A percentile compares a stretch with the other conserved stretches of the same genome.
Evolutionary conservation across 140 eudicot genomes (phyloP).

Genomic region (Anethum foeniculum): DNA sequence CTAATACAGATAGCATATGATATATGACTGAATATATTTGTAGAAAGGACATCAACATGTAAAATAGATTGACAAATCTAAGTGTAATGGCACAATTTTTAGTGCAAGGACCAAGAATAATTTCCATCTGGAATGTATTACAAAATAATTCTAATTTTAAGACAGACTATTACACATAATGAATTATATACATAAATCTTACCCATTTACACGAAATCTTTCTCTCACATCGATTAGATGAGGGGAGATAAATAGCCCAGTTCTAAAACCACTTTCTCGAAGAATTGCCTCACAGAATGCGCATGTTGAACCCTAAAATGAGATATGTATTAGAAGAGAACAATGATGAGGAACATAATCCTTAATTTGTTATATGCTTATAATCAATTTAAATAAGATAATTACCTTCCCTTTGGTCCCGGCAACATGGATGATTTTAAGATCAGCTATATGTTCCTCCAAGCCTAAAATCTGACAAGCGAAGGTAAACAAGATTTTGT

Average conservation of each 20-base stretch:
- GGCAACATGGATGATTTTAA: slow-evolving; percentile 88
- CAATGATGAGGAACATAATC: slow-evolving; percentile 5
- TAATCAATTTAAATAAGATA: slow-evolving; percentile 1
- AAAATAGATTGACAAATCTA: background rate
- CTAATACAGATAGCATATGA: background rate
- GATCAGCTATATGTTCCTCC: slow-evolving; percentile 65
- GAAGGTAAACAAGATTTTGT: background rate
- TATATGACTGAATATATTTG: background rate
- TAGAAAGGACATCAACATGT: background rate
- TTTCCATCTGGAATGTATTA: background rate
- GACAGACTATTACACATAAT: background rate
- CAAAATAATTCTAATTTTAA: background rate
- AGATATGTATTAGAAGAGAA: background rate
- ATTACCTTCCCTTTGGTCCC: slow-evolving; percentile 99
- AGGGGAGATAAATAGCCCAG: slow-evolving; percentile 91
- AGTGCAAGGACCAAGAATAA: background rate
- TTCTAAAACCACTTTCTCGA: slow-evolving; percentile 70
- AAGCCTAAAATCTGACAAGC: slow-evolving; percentile 64
- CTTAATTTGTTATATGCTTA: slow-evolving; percentile 6
- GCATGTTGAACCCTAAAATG: slow-evolving; percentile 84
- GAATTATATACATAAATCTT: slow-evolving; percentile 8
- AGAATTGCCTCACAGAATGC: slow-evolving; percentile 85
- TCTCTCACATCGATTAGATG: slow-evolving; percentile 92
- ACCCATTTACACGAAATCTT: slow-evolving; percentile 88
- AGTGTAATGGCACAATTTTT: background rate